These are phyloP conservation scores for Termitomyces sp. DNA, from an alignment of 768 basidiomycete species.

Conservation along the genomic window DNA sequence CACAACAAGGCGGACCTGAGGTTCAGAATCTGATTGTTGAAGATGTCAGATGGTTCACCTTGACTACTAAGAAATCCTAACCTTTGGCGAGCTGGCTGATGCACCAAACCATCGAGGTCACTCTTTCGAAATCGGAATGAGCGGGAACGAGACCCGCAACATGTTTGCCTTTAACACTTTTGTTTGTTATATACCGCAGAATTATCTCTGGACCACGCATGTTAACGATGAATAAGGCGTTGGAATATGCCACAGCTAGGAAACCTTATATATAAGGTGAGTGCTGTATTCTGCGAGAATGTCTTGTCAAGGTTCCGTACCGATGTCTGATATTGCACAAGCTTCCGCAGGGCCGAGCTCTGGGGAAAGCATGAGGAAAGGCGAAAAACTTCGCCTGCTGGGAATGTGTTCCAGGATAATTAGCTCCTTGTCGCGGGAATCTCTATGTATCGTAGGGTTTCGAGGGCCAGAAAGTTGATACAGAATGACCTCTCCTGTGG, in stretches of 20 bases:
- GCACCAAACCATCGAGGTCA: slow-evolving; percentile 61
- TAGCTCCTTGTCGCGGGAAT: slow-evolving; percentile 41
- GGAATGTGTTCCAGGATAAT: slow-evolving; percentile 44
- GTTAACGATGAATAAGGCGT: slow-evolving; percentile 61
- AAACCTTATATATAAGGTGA: slow-evolving; percentile 46
- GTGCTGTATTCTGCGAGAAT: background rate
- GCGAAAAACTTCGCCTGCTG: slow-evolving; percentile 40
- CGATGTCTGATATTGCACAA: slow-evolving; percentile 67
- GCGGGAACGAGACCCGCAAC: slow-evolving; percentile 25
- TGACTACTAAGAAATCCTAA: slow-evolving; percentile 7
- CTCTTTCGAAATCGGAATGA: slow-evolving; percentile 34
- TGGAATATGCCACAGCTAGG: slow-evolving; percentile 62
- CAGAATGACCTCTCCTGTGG: slow-evolving; percentile 52
- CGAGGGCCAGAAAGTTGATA: slow-evolving; percentile 30
- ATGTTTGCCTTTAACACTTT: slow-evolving; percentile 33
- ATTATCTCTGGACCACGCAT: slow-evolving; percentile 71
- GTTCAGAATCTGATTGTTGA: slow-evolving; percentile 32
- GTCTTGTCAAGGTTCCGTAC: slow-evolving; percentile 29
- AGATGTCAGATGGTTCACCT: background rate
- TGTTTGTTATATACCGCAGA: slow-evolving; percentile 36
- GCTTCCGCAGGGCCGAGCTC: slow-evolving; percentile 42
- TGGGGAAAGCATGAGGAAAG: slow-evolving; percentile 53
- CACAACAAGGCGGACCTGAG: slow-evolving; percentile 56
- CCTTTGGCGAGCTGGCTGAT: slow-evolving; percentile 54
- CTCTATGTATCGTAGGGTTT: slow-evolving; percentile 12